Base-by-base conservation (phyloP, 1,139 yeast genomes). In the Taphrina wiesneri region DNA sequence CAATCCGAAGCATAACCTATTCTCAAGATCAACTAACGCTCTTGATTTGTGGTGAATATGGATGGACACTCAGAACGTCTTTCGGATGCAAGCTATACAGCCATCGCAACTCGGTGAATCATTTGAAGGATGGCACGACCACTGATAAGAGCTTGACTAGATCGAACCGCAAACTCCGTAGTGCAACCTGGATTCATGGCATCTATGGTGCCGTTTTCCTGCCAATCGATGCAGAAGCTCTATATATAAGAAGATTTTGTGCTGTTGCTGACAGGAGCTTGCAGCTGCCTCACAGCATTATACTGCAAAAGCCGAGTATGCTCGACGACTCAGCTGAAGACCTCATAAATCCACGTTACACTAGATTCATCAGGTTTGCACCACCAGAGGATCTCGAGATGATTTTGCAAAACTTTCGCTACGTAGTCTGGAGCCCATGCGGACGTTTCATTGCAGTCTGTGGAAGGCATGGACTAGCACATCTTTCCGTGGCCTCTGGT, bases 371-470 rank as follows among this genome's bases (percentile, higher is more conserved):
- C 30, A 21, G 15, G 4, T 23, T 19, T 28, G 23, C 51, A 45
- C 26, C 21, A 23, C 30, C 26, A 11, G 26, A 6, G 9, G 36
- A 49, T 4, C 36, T 26, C 13, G 5, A n/a, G 21, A 13, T 26
- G 7, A 11, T 15, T 1, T 23, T 56, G n/a, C 62, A 26, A 2
- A 3, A 9, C 17, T 71, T 80, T 1, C 71, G 74, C 15, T 74
- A 74, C 51, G 77, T 76, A 1, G 72, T 78, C 25, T 69, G 77
- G 17, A 77, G 80, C 9, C 70, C 74, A 4, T 80, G 79, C 59
- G 82, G 81, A n/a, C 69, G 78, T 47, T 78, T 75, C 65, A 73
- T 79, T 9, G 82, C 82, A 0, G 73, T 80, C 11, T 79, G 82
- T 0, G 82, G 82, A 0, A 70, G 74, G 1, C 71, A 76, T 7